A percentile compares a stretch with the other conserved stretches of the same genome.
Conservation (phyloP, 2,329 filamentous ascomycete genomes). For the Amauroascus niger region DNA sequence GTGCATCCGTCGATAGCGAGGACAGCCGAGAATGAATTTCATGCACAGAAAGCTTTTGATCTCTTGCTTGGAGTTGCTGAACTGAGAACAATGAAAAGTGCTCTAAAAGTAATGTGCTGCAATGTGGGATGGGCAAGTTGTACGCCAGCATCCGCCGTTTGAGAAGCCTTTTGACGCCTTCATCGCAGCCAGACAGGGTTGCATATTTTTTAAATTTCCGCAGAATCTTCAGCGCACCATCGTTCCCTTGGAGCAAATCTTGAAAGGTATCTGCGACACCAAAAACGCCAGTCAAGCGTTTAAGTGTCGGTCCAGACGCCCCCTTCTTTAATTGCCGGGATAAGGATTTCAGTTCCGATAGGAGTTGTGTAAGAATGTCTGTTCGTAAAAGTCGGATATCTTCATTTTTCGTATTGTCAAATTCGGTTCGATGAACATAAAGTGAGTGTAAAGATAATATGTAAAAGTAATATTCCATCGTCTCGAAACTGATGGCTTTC, state of each 20-base stretch:
- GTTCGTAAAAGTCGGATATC: constrained; percentile 28
- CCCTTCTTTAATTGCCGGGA: constrained; percentile 29
- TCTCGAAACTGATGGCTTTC: constrained; percentile 26
- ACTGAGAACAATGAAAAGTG: constrained; percentile 30
- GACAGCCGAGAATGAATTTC: constrained; percentile 29
- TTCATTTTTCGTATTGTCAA: constrained; percentile 24
- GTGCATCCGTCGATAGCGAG: constrained; percentile 24
- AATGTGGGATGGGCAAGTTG: constrained; percentile 17
- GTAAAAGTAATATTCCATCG: constrained; percentile 31
- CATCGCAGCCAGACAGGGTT: constrained; percentile 26
- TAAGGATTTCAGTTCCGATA: constrained; percentile 30
- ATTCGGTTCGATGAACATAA: constrained; percentile 26
- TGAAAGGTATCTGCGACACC: constrained; percentile 34
- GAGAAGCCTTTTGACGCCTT: constrained; percentile 24
- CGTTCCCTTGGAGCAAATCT: constrained; percentile 28
- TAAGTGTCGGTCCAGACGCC: constrained; percentile 24
- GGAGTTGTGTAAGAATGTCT: constrained; percentile 27
- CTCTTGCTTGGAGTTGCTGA: constrained; percentile 30
- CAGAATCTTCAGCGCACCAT: constrained; percentile 29
- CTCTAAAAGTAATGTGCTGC: constrained; percentile 12
- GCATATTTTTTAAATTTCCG: constrained; percentile 29
- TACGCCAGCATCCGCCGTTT: constrained; percentile 29
- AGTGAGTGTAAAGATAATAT: constrained; percentile 29
- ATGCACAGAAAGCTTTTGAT: constrained; percentile 32
- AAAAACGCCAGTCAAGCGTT: constrained; percentile 27